Conservation (phyloP, 148 eudicot genomes). For the Silene uniflora region DNA sequence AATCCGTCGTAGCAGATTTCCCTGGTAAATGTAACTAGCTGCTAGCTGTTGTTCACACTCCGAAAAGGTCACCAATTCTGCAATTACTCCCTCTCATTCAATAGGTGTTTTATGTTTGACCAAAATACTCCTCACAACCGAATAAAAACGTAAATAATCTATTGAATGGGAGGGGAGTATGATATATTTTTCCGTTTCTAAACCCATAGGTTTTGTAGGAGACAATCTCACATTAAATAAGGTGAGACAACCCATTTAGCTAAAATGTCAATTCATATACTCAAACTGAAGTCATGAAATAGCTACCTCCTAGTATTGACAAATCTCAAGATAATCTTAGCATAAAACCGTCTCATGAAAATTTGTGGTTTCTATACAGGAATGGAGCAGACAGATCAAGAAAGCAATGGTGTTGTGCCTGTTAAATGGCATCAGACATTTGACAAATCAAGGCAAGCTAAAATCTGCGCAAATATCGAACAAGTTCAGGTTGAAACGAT, state of each 20-base stretch:
- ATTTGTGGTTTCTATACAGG: background rate
- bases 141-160: too few species aligned
- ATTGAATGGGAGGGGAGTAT: too few species aligned
- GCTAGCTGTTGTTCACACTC: background rate
- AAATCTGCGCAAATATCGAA: background rate
- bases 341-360: background rate
- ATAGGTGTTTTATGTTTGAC: too few species aligned
- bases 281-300: background rate
- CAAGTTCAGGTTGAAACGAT: background rate
- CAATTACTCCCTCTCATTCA: background rate
- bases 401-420: background rate
- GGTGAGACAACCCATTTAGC: background rate
- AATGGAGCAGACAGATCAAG: background rate
- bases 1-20: background rate
- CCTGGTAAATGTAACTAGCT: background rate
- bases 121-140: too few species aligned
- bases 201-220: background rate
- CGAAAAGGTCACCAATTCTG: too few species aligned
- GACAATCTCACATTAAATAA: background rate
- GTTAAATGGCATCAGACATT: background rate
- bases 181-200: background rate
- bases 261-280: background rate
- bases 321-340: background rate
- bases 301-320: background rate
- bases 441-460: background rate